Evolutionary conservation across 169 alveolate species (phyloP), one percentile per base, ranked within the genome.

Genomic region (Plasmodium cynomolgi): DNA sequence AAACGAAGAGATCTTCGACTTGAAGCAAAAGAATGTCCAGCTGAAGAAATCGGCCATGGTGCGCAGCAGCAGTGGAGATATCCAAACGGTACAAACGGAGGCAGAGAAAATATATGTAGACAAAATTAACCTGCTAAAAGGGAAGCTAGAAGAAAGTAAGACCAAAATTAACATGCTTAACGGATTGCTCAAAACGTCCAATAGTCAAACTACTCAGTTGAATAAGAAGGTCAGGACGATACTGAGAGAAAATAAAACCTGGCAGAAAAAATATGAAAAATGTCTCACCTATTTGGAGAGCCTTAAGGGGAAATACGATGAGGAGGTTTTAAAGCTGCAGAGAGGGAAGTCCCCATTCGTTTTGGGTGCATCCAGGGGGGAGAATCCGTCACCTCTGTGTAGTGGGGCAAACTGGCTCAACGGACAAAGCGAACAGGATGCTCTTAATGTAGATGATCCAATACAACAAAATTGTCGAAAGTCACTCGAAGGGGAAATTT

Each of bases 261-360:
- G 82, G 58, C 94, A 74, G 37, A 80, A 90, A 80, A 90, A 80
- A 62, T 90, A 90, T 62, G 94, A 90, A 90, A 80, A 79, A 62
- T 90, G 84, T 26, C 82, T 90, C 26, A 80, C 29, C 26, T 80
- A 90, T 80, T 79, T 90, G 75, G 90, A 90, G 83, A 72, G 72
- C 47, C 31, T 90, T 23, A 90, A 90, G 72, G 83, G 33, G 44
- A 90, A 80, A 80, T 90, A 90, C 37, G 90, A 77, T 41, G 84
- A 80, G 20, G 88, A 90, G 3, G 39, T 81, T 62, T 39, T 62
- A 39, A 85, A 71, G 9, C 3, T 47, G 26, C 80, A 50, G 29
- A 15, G 37, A 26, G 54, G 80, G 17, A 47, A 50, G 11, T 17
- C 47, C 56, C 26, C 33, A 0, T 74, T 74, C 20, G 20, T 31